Conservation (phyloP, 768 basidiomycete genomes). For the Lactarius deliciosus region DNA sequence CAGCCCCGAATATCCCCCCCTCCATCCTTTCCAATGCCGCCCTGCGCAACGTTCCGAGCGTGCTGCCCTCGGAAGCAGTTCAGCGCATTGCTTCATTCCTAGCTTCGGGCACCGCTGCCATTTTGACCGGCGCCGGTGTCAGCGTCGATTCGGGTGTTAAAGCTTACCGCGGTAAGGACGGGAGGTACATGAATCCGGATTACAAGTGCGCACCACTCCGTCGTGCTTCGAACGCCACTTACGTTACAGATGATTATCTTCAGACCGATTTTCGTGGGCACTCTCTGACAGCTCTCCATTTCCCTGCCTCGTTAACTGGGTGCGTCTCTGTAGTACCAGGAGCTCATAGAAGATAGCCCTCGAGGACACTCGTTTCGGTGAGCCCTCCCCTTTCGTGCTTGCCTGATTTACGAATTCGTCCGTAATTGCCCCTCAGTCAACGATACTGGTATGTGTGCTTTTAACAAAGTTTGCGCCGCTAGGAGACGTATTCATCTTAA, state of each 20-base stretch:
- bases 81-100: conserved; percentile 67
- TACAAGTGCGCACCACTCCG: conserved; percentile 57
- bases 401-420: conserved; percentile 4
- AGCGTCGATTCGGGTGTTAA: conserved; percentile 94
- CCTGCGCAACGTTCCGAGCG: conserved; percentile 37
- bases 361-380: conserved; percentile 74
- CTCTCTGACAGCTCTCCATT: neutral
- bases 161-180: conserved; percentile 87
- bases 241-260: neutral
- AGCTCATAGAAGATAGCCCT: conserved; percentile 70
- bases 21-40: conserved; percentile 48
- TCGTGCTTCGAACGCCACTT: neutral
- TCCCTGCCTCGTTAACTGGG: conserved; percentile 20
- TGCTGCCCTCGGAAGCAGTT: conserved; percentile 53
- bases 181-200: conserved; percentile 87
- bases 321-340: conserved; percentile 56
- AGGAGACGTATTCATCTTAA: neutral
- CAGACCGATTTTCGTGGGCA: conserved; percentile 33
- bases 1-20: conserved; percentile 73
- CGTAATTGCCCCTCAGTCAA: conserved; percentile 48
- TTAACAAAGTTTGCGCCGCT: neutral
- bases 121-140: conserved; percentile 90
- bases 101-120: conserved; percentile 61
- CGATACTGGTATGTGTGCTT: conserved; percentile 67
- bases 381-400: conserved; percentile 27